A percentile compares a stretch with the other conserved stretches of the same genome.
These are phyloP conservation scores for Cladobotryum protrusum DNA, from an alignment of 2,329 filamentous ascomycete genomes.

Conservation along the genomic window DNA sequence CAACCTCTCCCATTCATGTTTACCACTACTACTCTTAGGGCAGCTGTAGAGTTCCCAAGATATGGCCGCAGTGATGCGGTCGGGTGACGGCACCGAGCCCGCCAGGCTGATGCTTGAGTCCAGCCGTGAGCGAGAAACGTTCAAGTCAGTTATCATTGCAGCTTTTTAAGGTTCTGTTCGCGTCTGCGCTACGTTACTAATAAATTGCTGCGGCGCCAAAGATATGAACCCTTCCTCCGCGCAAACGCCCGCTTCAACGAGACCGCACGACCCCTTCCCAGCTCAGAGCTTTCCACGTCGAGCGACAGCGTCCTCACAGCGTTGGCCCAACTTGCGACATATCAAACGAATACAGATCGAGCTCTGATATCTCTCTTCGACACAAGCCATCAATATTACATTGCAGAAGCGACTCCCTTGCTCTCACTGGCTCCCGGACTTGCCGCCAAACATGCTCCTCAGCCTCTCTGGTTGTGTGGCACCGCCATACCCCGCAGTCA, in stretches of 20 bases:
- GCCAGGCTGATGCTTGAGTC: too few species aligned
- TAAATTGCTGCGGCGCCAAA: neutral
- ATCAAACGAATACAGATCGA: constrained; percentile 36
- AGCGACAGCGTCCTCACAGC: constrained; percentile 38
- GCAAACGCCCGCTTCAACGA: constrained; percentile 19
- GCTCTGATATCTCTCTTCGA: constrained; percentile 48
- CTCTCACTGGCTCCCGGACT: constrained; percentile 27
- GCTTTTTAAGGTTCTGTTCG: too few species aligned
- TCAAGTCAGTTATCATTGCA: too few species aligned
- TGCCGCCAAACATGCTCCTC: constrained; percentile 7
- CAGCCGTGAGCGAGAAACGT: too few species aligned
- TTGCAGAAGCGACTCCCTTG: constrained; percentile 45
- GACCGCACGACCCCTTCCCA: constrained; percentile 17
- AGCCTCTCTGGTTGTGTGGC: constrained; percentile 24
- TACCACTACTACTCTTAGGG: too few species aligned
- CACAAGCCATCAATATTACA: constrained; percentile 38
- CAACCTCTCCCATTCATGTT: too few species aligned
- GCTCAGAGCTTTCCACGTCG: constrained; percentile 22
- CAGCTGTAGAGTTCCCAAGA: too few species aligned
- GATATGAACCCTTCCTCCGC: constrained; percentile 13
- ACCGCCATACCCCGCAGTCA: constrained; percentile 25
- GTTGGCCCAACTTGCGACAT: constrained; percentile 43
- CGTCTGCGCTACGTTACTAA: too few species aligned
- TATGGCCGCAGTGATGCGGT: too few species aligned
- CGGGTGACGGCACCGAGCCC: too few species aligned